Percentiles rank a stretch among this genome's conserved stretches.
Conservation (phyloP, 1,284 basidiomycete genomes). For the Boletus mariae region DNA sequence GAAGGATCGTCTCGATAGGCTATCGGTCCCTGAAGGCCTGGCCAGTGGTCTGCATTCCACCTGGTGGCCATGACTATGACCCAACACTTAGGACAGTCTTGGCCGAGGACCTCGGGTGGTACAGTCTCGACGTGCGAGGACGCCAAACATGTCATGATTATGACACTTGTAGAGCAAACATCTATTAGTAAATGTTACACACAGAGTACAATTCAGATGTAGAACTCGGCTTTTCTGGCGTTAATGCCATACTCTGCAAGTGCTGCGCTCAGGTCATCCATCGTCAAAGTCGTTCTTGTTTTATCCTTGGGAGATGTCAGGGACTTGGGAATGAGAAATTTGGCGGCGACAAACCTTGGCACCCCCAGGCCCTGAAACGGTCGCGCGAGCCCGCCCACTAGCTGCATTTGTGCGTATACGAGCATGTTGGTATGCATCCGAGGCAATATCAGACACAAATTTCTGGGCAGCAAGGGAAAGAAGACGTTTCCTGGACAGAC, state of each 20-base stretch:
- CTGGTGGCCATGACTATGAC: not conserved
- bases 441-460: slow-evolving; percentile 95
- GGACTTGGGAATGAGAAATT: not conserved
- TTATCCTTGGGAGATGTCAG: slow-evolving; percentile 60
- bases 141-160: not conserved
- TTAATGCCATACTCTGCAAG: slow-evolving; percentile 95
- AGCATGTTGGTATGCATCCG: slow-evolving; percentile 97
- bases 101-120: not conserved
- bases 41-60: not conserved
- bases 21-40: not conserved
- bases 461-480: slow-evolving; percentile 96
- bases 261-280: slow-evolving; percentile 94
- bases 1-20: not conserved
- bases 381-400: slow-evolving; percentile 61
- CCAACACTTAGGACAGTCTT: too few species aligned
- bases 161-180: not conserved
- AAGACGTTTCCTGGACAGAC: slow-evolving; percentile 74
- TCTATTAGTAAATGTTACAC: slow-evolving; percentile 2
- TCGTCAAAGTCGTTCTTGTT: slow-evolving; percentile 93
- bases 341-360: slow-evolving; percentile 49
- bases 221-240: slow-evolving; percentile 89
- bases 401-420: slow-evolving; percentile 84
- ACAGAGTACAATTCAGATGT: slow-evolving; percentile 45
- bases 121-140: not conserved
- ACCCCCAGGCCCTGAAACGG: slow-evolving; percentile 52